Evolutionary conservation across 768 basidiomycete genomes (phyloP), one percentile per base, ranked within the genome.

Genomic region (Neoboletus magnificus): DNA sequence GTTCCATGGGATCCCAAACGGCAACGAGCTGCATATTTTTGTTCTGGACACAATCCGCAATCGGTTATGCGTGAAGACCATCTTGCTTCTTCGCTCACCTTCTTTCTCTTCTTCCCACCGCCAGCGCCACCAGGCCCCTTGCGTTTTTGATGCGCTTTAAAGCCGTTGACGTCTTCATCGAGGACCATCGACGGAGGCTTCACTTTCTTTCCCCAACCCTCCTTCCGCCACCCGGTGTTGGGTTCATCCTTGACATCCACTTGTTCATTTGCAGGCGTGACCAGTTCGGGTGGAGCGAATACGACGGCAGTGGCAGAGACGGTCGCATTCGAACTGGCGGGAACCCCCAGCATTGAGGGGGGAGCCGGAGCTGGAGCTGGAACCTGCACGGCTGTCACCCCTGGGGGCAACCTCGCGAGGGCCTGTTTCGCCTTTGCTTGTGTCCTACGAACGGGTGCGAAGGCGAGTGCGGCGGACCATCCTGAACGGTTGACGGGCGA

Each of bases 181-280:
- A 94, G 80, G 22, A 93, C 78, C 90, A 94, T 93, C 1, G 89
- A 89, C 3, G 92, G 92, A 16, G 92, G 91, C 63, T 92, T 92
- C 66, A 93, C 85, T 68, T 92, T 92, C 73, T 87, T 89, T 41
- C 88, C 88, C 91, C 91, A 92, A 61, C 85, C 85, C 59, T 84
- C 82, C 47, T 77, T 69, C 18, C 78, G 73, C 61, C 77, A 73
- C n/a, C 74, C 48, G 4, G 73, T 53, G 37, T 64, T 56, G 16
- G 71, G 59, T 43, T 69, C 65, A 7, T 67, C 60, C 39, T 71
- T 64, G 48, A 52, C 54, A 36, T 70, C 66, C 11, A 60, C 49
- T 49, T 76, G 66, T 11, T 69, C 71, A 11, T 41, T 61, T 8
- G 42, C 52, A 9, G 62, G 35, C 3, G 55, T 66, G 36, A 84